Evolutionary conservation across 202 grass and related monocot genomes (phyloP).

Genomic region (Hordeum pubiflorum): DNA sequence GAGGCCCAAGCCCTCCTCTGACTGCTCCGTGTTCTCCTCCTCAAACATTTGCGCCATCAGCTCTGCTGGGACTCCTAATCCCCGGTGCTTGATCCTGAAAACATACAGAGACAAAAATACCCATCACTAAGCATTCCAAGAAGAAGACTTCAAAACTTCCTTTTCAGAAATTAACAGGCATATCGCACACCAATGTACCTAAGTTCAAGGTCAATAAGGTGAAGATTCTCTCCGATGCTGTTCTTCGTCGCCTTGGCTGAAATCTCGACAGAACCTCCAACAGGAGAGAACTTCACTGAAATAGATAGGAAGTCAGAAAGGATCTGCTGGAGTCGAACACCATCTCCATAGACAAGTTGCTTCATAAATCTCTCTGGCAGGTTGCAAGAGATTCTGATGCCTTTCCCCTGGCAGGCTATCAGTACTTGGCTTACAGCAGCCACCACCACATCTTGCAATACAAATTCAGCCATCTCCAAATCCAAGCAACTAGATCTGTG

Average conservation of each 20-base stretch:
- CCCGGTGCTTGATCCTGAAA: slow-evolving; percentile 72
- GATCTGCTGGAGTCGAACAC: slow-evolving; percentile 81
- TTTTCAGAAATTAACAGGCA: slow-evolving; percentile 11
- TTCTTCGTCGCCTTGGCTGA: slow-evolving; percentile 51
- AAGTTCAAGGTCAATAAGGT: slow-evolving; percentile 73
- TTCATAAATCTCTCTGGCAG: slow-evolving; percentile 57
- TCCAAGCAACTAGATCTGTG: slow-evolving; percentile 63
- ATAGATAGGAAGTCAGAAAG: slow-evolving; percentile 69
- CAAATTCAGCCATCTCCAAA: slow-evolving; percentile 91
- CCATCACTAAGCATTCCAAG: background rate
- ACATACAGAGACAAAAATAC: background rate
- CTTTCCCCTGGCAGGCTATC: slow-evolving; percentile 69
- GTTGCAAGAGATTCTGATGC: slow-evolving; percentile 59
- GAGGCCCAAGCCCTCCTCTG: slow-evolving; percentile 62
- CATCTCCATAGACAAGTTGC: slow-evolving; percentile 65
- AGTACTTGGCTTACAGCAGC: slow-evolving; percentile 81
- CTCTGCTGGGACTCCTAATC: slow-evolving; percentile 50
- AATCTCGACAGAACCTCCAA: slow-evolving; percentile 65
- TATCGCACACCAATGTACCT: slow-evolving; percentile 33
- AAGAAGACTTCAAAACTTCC: background rate
- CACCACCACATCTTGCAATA: slow-evolving; percentile 56
- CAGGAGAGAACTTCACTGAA: slow-evolving; percentile 83
- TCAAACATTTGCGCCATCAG: slow-evolving; percentile 73
- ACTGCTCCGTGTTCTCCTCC: slow-evolving; percentile 39
- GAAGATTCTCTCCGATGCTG: slow-evolving; percentile 63